These are phyloP conservation scores for Choanephora cucurbitarum DNA, from an alignment of 371 early-diverging fungal species.

Conservation along the genomic window DNA sequence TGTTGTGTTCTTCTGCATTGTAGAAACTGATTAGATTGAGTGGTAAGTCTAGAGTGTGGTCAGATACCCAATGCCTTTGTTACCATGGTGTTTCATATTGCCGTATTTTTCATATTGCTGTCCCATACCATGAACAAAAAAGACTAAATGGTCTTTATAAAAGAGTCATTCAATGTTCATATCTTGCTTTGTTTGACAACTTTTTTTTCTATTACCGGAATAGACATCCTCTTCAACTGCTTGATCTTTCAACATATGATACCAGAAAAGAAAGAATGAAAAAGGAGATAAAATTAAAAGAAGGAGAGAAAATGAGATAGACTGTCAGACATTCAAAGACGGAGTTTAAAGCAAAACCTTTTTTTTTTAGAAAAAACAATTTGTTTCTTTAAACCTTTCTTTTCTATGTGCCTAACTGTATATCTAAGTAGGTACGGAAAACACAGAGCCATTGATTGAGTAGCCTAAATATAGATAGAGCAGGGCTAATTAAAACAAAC, in stretches of 20 bases:
- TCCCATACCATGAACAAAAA: slow-evolving; percentile 75
- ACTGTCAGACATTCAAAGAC: too few species aligned
- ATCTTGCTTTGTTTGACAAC: not conserved
- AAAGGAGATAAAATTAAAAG: not conserved
- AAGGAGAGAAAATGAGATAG: too few species aligned
- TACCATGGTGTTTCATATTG: slow-evolving; percentile 56
- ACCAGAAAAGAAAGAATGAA: not conserved
- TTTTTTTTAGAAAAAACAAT: too few species aligned
- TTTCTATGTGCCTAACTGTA: too few species aligned
- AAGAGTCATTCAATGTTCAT: not conserved
- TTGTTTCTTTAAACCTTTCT: too few species aligned
- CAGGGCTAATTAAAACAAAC: too few species aligned
- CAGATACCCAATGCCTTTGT: not conserved
- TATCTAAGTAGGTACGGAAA: too few species aligned
- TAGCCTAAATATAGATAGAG: too few species aligned
- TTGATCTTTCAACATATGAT: not conserved
- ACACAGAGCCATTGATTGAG: too few species aligned
- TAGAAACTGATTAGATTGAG: slow-evolving; percentile 4
- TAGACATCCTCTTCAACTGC: not conserved
- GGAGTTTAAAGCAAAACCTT: too few species aligned
- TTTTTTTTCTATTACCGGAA: not conserved
- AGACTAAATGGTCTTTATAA: slow-evolving; percentile 47
- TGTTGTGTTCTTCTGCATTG: slow-evolving; percentile 55
- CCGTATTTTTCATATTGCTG: slow-evolving; percentile 59
- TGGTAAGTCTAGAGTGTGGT: not conserved